Conservation (phyloP, 2,329 filamentous ascomycete species). For the Cladosporium colombiae region DNA sequence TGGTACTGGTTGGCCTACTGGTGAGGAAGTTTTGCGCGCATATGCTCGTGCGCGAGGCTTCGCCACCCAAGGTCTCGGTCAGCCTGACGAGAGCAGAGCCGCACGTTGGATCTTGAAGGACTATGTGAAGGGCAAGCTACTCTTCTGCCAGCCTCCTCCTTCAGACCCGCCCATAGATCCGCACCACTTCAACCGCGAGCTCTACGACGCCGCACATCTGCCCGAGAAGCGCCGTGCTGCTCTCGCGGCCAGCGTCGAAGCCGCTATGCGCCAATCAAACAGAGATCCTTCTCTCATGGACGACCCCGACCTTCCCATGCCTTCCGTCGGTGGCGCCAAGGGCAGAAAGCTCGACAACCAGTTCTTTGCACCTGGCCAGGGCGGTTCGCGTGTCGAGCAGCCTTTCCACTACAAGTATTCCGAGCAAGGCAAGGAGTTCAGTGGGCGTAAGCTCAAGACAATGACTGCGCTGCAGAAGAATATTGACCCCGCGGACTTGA, state of each 20-base stretch:
- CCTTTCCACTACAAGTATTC: conserved; percentile 91
- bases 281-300: conserved; percentile 48
- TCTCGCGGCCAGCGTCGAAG: conserved; percentile 50
- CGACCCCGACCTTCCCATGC: conserved; percentile 51
- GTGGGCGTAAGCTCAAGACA: conserved; percentile 77
- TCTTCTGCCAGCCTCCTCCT: conserved; percentile 88
- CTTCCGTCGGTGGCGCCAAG: conserved; percentile 63
- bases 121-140: conserved; percentile 93
- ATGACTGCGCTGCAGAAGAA: conserved; percentile 83
- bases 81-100: conserved; percentile 90
- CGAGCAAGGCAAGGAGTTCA: conserved; percentile 80
- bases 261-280: conserved; percentile 30
- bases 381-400: conserved; percentile 66
- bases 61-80: conserved; percentile 77
- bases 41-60: conserved; percentile 91
- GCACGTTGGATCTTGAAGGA: conserved; percentile 91
- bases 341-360: conserved; percentile 76
- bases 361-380: conserved; percentile 75
- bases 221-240: conserved; percentile 76
- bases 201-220: conserved; percentile 81
- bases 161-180: conserved; percentile 64
- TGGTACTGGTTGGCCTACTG: conserved; percentile 82
- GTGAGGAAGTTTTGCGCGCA: conserved; percentile 78
- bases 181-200: conserved; percentile 79
- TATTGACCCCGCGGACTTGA: conserved; percentile 76